Percentiles rank a stretch among this genome's conserved stretches.
phyloP scores from a whole-genome alignment of 257 asterid species.

The Oldenlandia corymbosa region DNA sequence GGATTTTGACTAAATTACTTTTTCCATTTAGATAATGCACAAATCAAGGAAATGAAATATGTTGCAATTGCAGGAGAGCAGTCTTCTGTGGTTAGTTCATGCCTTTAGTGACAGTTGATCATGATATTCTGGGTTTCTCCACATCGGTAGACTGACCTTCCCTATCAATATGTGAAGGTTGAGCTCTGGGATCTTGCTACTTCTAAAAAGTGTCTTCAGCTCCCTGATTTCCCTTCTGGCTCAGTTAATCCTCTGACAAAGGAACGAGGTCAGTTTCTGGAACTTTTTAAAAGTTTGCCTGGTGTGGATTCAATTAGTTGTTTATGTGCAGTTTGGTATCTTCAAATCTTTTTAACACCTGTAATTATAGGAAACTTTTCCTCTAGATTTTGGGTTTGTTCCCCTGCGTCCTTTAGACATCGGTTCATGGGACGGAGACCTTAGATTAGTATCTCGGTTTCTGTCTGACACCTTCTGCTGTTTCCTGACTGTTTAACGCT shows the following conservation, averaged over 20 bases:
- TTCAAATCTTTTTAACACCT: background rate
- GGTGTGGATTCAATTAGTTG: background rate
- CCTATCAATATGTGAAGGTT: constrained; percentile 27
- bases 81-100: constrained; percentile 45
- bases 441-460: background rate
- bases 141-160: constrained; percentile 3
- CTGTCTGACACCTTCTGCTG: background rate
- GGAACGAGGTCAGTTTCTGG: constrained; percentile 38
- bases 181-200: constrained; percentile 79
- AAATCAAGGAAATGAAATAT: constrained; percentile 33
- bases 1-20: background rate
- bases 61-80: constrained; percentile 72
- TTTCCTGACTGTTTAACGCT: background rate
- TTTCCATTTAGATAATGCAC: constrained; percentile 20
- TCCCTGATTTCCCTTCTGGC: constrained; percentile 42
- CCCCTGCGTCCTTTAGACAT: background rate
- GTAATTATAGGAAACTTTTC: background rate
- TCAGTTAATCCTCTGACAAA: constrained; percentile 30
- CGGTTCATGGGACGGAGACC: background rate
- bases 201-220: constrained; percentile 39
- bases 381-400: background rate
- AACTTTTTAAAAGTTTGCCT: background rate
- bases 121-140: constrained; percentile 5
- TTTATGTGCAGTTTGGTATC: background rate
- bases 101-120: constrained; percentile 4